Evolutionary conservation across 140 eudicot genomes (phyloP).

Genomic region (Oenanthe javanica): DNA sequence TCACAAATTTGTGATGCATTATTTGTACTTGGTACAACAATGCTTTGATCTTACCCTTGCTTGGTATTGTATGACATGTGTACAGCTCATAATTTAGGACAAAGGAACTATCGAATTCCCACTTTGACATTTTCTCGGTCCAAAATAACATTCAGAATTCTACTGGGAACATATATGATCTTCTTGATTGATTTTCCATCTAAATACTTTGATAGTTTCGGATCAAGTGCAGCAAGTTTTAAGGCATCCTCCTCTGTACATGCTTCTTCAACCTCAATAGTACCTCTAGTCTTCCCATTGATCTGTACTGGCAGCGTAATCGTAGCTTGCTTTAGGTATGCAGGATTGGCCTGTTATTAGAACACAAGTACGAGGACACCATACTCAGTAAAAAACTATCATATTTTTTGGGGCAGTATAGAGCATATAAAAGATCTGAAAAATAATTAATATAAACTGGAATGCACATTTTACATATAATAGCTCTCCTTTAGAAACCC

Average conservation of each 20-base stretch:
- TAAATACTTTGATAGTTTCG: slow-evolving; percentile 64
- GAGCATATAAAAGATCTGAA: background rate
- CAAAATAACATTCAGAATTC: slow-evolving; percentile 72
- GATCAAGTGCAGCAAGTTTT: slow-evolving; percentile 51
- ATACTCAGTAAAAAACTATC: background rate
- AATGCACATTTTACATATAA: background rate
- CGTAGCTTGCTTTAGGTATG: slow-evolving; percentile 65
- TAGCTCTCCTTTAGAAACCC: background rate
- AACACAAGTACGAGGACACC: background rate
- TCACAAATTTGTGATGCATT: background rate
- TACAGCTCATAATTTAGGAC: background rate
- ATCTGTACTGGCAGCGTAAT: slow-evolving; percentile 84
- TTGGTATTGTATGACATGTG: background rate
- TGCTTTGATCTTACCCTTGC: background rate
- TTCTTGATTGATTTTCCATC: slow-evolving; percentile 67
- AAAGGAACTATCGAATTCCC: slow-evolving; percentile 24
- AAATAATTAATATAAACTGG: background rate
- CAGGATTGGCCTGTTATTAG: slow-evolving; percentile 58
- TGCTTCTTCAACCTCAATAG: slow-evolving; percentile 73
- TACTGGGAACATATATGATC: slow-evolving; percentile 71
- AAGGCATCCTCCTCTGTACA: slow-evolving; percentile 89
- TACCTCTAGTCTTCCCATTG: slow-evolving; percentile 94
- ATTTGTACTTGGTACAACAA: background rate
- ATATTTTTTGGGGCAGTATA: background rate
- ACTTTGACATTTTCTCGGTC: slow-evolving; percentile 50